Evolutionary conservation across 768 basidiomycete species (phyloP), one percentile per base, ranked within the genome.

Genomic region (Lentinula aciculospora): DNA sequence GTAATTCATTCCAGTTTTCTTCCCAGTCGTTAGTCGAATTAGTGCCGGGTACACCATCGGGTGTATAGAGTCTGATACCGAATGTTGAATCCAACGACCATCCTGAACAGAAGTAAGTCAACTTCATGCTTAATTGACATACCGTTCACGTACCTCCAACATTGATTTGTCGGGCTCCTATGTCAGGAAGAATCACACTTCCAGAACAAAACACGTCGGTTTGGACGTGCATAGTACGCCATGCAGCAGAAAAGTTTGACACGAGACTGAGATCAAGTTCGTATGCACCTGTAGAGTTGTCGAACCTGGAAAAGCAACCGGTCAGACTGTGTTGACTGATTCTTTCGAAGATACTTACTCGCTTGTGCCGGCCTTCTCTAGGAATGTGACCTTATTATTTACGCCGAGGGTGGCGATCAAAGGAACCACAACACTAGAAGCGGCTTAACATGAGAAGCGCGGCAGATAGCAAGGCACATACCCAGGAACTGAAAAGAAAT

Each of bases 1-100:
- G 61, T 2, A 92, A 74, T 37, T 77, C 75, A 0, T 78, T 60
- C 37, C 72, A 74, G 61, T 91, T 81, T 67, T 92, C 89, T 67
- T 92, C 80, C 90, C 90, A 92, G 62, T 92, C 86, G 54, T 83
- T 84, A 4, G 87, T 90, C 5, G 83, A 81, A 60, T 88, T 89
- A 28, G 84, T 80, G 0, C 90, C 90, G 3, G 79, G 70, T 23
- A 39, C 21, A 25, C 90, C 89, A 62, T 85, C 78, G 0, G 90
- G 90, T 0, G 81, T 82, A 60, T 88, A 92, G 15, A 92, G 68
- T 28, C 90, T 79, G 29, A 92, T 74, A 39, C 90, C 90, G 53
- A 74, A 86, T 9, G 88, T 89, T 21, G 88, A 89, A 2, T 80
- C 72, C 53, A 81, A 71, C 17, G 87, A 88, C 89, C 89, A 82